A percentile compares a stretch with the other conserved stretches of the same genome.
Conservation (phyloP, 208 protist genomes). For the Strigomonas galati region DNA sequence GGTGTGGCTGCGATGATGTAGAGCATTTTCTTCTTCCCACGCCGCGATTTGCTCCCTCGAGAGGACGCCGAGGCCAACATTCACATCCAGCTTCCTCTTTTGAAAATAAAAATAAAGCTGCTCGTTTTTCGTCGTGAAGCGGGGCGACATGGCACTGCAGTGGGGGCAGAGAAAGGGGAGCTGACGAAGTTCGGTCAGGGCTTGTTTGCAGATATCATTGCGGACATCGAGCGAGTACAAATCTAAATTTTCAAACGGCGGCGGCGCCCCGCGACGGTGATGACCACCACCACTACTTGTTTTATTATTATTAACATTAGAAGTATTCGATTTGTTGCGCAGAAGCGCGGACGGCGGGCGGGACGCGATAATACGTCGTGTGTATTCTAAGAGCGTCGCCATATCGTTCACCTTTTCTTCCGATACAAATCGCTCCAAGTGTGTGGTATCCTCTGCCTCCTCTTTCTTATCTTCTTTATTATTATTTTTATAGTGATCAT, state of each 20-base stretch:
- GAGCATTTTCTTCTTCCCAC: constrained; percentile 60
- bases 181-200: constrained; percentile 60
- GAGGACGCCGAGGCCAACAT: constrained; percentile 52
- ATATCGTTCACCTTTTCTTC: not conserved
- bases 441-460: too few species aligned
- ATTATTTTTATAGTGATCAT: constrained; percentile 6
- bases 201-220: constrained; percentile 68
- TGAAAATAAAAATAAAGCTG: constrained; percentile 87
- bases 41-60: constrained; percentile 47
- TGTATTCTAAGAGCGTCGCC: not conserved
- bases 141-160: constrained; percentile 71
- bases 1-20: constrained; percentile 59
- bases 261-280: not conserved
- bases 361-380: too few species aligned
- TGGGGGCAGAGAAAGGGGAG: constrained; percentile 61
- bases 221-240: constrained; percentile 66
- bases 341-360: too few species aligned
- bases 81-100: constrained; percentile 51
- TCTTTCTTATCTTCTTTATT: not conserved
- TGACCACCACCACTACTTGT: not conserved
- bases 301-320: too few species aligned
- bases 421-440: too few species aligned
- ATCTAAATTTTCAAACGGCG: not conserved
- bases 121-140: constrained; percentile 67
- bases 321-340: too few species aligned